phyloP scores from a whole-genome alignment of 2,329 filamentous ascomycete genomes.

The Fusarium verticillioides region DNA sequence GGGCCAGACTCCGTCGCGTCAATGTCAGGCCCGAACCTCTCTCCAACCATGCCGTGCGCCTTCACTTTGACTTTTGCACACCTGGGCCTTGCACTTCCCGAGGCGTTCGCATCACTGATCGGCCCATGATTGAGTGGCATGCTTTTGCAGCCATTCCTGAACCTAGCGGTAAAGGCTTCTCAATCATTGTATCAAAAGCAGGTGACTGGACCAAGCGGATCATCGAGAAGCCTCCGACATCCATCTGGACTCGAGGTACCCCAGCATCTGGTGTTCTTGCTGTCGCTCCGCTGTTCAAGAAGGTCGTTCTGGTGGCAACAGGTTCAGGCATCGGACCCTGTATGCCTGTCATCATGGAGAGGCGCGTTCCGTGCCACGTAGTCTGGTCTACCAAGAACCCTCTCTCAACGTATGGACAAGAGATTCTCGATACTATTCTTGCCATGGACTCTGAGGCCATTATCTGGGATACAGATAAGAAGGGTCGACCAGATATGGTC shows the following conservation, averaged over 20 bases:
- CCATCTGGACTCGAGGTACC: slow-evolving; percentile 71
- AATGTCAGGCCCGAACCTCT: slow-evolving; percentile 70
- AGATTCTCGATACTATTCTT: slow-evolving; percentile 25
- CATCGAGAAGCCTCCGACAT: slow-evolving; percentile 66
- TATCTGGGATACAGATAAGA: slow-evolving; percentile 65
- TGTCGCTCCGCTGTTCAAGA: slow-evolving; percentile 32
- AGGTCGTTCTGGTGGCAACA: slow-evolving; percentile 34
- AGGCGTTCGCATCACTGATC: slow-evolving; percentile 64
- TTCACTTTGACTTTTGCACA: slow-evolving; percentile 71
- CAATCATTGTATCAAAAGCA: slow-evolving; percentile 72
- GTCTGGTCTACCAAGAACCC: slow-evolving; percentile 38
- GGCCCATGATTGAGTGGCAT: slow-evolving; percentile 74
- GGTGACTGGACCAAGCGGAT: slow-evolving; percentile 75
- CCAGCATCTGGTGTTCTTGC: slow-evolving; percentile 62
- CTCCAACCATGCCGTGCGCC: slow-evolving; percentile 74
- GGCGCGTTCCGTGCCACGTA: slow-evolving; percentile 29
- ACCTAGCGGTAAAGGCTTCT: slow-evolving; percentile 62
- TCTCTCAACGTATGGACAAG: slow-evolving; percentile 24
- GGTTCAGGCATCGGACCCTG: slow-evolving; percentile 37
- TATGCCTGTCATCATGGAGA: slow-evolving; percentile 32
- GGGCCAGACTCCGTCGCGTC: slow-evolving; percentile 73
- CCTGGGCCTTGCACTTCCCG: slow-evolving; percentile 47
- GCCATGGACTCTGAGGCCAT: slow-evolving; percentile 24
- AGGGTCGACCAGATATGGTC: slow-evolving; percentile 63
- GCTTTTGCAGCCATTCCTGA: slow-evolving; percentile 76